Evolutionary conservation across 2,329 filamentous ascomycete genomes (phyloP).

Genomic region (Cladosporium austrohemisphaericum): DNA sequence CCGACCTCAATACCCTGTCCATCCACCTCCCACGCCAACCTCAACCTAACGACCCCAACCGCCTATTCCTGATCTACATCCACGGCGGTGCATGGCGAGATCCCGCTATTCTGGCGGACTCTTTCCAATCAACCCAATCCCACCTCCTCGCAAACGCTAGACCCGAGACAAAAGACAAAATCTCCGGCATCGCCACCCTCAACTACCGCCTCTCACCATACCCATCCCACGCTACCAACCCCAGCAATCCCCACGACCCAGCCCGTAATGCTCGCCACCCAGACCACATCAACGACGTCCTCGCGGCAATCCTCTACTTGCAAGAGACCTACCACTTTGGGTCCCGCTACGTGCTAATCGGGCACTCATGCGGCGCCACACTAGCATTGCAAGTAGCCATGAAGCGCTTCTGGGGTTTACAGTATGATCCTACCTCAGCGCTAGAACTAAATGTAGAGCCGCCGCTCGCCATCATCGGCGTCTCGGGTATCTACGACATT

Average conservation of each 20-base stretch:
- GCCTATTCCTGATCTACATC: constrained; percentile 39
- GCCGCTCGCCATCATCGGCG: constrained; percentile 55
- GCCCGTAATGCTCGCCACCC: constrained; percentile 54
- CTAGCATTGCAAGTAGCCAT: constrained; percentile 60
- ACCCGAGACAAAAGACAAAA: constrained; percentile 19
- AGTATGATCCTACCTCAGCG: constrained; percentile 26
- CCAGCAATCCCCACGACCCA: constrained; percentile 45
- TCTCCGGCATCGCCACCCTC: constrained; percentile 62
- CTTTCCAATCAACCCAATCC: constrained; percentile 36
- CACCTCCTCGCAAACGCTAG: constrained; percentile 31
- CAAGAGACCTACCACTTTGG: constrained; percentile 44
- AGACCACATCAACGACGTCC: constrained; percentile 58
- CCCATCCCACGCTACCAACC: constrained; percentile 41
- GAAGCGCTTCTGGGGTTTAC: constrained; percentile 37
- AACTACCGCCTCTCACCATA: constrained; percentile 62
- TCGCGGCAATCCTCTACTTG: constrained; percentile 50
- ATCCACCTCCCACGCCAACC: constrained; percentile 39
- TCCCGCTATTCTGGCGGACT: constrained; percentile 37
- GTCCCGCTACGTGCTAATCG: constrained; percentile 52
- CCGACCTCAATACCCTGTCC: constrained; percentile 40
- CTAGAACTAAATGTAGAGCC: constrained; percentile 27
- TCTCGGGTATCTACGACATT: constrained; percentile 67
- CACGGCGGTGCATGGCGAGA: constrained; percentile 52
- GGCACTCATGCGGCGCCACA: constrained; percentile 62
- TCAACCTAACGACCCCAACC: constrained; percentile 18